These are phyloP conservation scores for Lipomyces lipofer DNA, from an alignment of 805 yeast species.

Conservation along the genomic window DNA sequence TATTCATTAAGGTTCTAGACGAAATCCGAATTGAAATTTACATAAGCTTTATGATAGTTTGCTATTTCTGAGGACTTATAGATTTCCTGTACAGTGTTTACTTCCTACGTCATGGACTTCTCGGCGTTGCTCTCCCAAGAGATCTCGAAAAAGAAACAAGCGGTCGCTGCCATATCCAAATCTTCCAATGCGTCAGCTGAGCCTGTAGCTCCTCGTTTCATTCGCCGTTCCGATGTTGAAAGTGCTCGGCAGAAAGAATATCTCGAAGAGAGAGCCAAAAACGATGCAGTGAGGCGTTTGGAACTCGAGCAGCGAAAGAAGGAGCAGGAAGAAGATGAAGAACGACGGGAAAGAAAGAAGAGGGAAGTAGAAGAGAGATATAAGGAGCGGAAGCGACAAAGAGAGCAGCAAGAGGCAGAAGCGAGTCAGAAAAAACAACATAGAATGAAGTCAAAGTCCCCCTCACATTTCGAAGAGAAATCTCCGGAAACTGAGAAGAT, in stretches of 20 bases:
- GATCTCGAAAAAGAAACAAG: constrained; percentile 48
- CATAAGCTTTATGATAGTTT: too few relatives aligned
- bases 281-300: constrained; percentile 20
- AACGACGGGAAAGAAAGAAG: constrained; percentile 29
- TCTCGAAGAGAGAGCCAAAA: constrained; percentile 30
- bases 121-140: constrained; percentile 49
- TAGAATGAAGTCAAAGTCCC: background rate
- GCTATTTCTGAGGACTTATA: too few relatives aligned
- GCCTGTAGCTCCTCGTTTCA: constrained; percentile 15
- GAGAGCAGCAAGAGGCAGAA: constrained; percentile 31
- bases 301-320: constrained; percentile 40
- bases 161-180: constrained; percentile 24
- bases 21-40: too few relatives aligned
- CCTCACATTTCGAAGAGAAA: background rate
- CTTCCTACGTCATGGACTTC: constrained; percentile 48
- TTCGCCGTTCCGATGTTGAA: constrained; percentile 31
- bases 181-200: constrained; percentile 8
- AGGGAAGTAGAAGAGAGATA: constrained; percentile 32
- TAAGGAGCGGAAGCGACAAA: constrained; percentile 29
- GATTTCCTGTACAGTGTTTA: too few relatives aligned
- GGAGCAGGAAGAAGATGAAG: constrained; percentile 32
- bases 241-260: constrained; percentile 25
- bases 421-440: constrained; percentile 32
- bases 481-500: background rate
- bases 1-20: too few relatives aligned